A percentile compares a stretch with the other conserved stretches of the same genome.
These are phyloP conservation scores for Penicillium fuscoglaucum DNA, from an alignment of 2,329 filamentous ascomycete species.

Conservation along the genomic window DNA sequence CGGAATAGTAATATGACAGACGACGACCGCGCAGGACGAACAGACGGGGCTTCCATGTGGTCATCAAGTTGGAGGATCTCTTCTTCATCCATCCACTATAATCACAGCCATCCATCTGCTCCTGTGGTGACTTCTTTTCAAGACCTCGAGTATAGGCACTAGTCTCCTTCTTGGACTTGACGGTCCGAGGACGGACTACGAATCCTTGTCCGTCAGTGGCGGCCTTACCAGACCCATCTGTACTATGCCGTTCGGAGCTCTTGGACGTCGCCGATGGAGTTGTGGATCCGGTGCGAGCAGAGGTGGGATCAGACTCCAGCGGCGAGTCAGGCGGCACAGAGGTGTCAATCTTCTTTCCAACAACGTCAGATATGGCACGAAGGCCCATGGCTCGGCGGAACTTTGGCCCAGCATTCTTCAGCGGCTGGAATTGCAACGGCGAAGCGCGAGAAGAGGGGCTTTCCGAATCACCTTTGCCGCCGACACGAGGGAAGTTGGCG, in stretches of 20 bases:
- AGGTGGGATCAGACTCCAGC: conserved; percentile 61
- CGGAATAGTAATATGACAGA: conserved; percentile 93
- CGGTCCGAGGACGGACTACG: conserved; percentile 54
- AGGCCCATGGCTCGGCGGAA: conserved; percentile 67
- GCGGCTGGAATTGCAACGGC: conserved; percentile 49
- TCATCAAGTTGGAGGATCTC: conserved; percentile 92
- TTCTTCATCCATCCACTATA: conserved; percentile 99
- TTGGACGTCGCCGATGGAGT: conserved; percentile 62
- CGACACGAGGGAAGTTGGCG: conserved; percentile 47
- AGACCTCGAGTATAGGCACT: conserved; percentile 90
- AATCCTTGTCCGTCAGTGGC: conserved; percentile 47
- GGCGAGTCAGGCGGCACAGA: conserved; percentile 47
- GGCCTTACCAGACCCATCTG: conserved; percentile 58
- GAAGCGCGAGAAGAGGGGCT: conserved; percentile 51
- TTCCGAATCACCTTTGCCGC: conserved; percentile 50
- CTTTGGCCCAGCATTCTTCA: conserved; percentile 59
- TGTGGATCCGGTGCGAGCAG: conserved; percentile 73
- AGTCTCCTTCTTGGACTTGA: conserved; percentile 86
- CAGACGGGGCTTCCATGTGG: conserved; percentile 95
- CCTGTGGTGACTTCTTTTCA: conserved; percentile 74
- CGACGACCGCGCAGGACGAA: conserved; percentile 91
- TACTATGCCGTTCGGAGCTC: conserved; percentile 78
- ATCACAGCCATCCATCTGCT: conserved; percentile 83
- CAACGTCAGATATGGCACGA: conserved; percentile 77
- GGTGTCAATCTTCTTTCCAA: conserved; percentile 53